Conservation (phyloP, 2,329 filamentous ascomycete genomes). For the Phyllosticta ampelicida region DNA sequence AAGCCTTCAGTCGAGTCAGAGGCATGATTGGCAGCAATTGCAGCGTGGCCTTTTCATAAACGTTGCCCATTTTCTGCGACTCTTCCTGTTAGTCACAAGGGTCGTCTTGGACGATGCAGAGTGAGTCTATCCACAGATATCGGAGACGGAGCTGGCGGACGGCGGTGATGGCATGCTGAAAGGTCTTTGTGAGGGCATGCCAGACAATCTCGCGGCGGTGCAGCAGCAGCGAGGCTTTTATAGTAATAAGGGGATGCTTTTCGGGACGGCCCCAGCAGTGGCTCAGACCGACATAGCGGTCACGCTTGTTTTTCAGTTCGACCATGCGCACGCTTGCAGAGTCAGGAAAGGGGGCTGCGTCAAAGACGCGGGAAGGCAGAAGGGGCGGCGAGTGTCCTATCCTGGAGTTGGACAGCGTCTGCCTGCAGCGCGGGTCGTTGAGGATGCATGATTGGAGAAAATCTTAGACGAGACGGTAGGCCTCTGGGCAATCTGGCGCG, state of each 20-base stretch:
- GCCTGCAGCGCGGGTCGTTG: constrained; percentile 14
- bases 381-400: constrained; percentile 11
- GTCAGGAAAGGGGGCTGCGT: constrained; percentile 12
- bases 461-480: constrained; percentile 14
- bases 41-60: constrained; percentile 7
- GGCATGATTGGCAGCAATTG: constrained; percentile 5
- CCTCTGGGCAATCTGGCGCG: constrained; percentile 18
- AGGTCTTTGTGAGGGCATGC: constrained; percentile 10
- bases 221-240: constrained; percentile 10
- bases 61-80: constrained; percentile 7
- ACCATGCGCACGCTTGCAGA: constrained; percentile 14
- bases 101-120: constrained; percentile 14
- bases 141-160: constrained; percentile 2
- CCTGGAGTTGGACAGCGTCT: constrained; percentile 14
- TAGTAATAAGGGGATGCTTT: constrained; percentile 17
- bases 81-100: constrained; percentile 7
- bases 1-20: constrained; percentile 1
- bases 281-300: constrained; percentile 12
- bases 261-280: constrained; percentile 17
- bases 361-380: constrained; percentile 16
- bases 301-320: constrained; percentile 9
- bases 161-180: constrained; percentile 11
- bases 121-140: constrained; percentile 15
- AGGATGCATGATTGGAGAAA: constrained; percentile 16
- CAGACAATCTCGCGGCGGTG: constrained; percentile 14